phyloP scores from a whole-genome alignment of 371 early-diverging fungal genomes.

The Mucor irregularis region DNA sequence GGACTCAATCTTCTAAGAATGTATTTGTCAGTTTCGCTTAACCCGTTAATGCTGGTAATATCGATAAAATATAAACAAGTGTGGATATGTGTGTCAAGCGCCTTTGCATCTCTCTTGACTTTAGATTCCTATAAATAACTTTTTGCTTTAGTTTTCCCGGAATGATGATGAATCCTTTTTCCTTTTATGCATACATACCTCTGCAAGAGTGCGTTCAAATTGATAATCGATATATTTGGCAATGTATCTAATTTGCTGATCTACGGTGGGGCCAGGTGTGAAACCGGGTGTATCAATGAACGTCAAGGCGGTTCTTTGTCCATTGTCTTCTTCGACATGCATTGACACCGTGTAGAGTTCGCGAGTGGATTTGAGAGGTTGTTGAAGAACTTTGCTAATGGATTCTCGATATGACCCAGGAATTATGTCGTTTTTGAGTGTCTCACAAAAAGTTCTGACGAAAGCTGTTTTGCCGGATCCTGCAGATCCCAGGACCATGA shows the following conservation, averaged over 20 bases:
- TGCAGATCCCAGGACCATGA: slow-evolving; percentile 70
- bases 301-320: slow-evolving; percentile 74
- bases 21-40: slow-evolving; percentile 84
- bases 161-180: background rate
- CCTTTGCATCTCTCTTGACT: slow-evolving; percentile 70
- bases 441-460: slow-evolving; percentile 75
- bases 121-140: slow-evolving; percentile 64
- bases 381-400: slow-evolving; percentile 23
- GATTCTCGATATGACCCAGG: slow-evolving; percentile 34
- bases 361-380: slow-evolving; percentile 39
- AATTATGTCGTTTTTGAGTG: slow-evolving; percentile 28
- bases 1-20: slow-evolving; percentile 80
- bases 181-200: slow-evolving; percentile 44
- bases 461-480: slow-evolving; percentile 83
- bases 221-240: slow-evolving; percentile 69
- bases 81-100: slow-evolving; percentile 90
- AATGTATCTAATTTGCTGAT: slow-evolving; percentile 52
- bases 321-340: slow-evolving; percentile 75
- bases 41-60: slow-evolving; percentile 52
- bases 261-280: slow-evolving; percentile 40
- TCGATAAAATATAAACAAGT: slow-evolving; percentile 94
- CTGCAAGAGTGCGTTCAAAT: slow-evolving; percentile 72
- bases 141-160: background rate
- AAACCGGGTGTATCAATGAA: slow-evolving; percentile 85
- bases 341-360: slow-evolving; percentile 50